phyloP scores from a whole-genome alignment of 1,284 basidiomycete genomes.

The Omphalotus olearius region DNA sequence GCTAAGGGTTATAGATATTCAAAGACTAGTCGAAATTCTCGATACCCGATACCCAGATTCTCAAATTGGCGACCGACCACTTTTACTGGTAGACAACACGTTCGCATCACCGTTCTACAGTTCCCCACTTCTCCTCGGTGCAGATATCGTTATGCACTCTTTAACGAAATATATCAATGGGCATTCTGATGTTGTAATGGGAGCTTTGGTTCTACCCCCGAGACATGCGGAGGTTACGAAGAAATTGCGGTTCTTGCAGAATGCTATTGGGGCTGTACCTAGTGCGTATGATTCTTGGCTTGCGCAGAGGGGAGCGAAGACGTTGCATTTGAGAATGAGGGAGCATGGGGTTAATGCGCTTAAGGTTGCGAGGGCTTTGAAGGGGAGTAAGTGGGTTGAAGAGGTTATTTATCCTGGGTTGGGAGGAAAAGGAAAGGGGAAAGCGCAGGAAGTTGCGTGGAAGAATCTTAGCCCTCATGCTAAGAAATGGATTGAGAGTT shows the following conservation, averaged over 20 bases:
- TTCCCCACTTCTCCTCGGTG: slow-evolving; percentile 83
- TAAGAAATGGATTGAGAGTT: slow-evolving; percentile 55
- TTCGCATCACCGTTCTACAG: slow-evolving; percentile 92
- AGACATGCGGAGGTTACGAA: slow-evolving; percentile 32
- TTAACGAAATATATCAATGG: slow-evolving; percentile 94
- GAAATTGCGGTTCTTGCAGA: slow-evolving; percentile 83
- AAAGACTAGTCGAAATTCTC: slow-evolving; percentile 44
- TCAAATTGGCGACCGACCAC: slow-evolving; percentile 40
- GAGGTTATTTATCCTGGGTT: slow-evolving; percentile 85
- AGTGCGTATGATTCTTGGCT: slow-evolving; percentile 91
- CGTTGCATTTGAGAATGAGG: slow-evolving; percentile 83
- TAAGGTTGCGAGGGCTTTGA: slow-evolving; percentile 65
- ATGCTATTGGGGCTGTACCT: slow-evolving; percentile 86
- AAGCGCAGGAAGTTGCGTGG: slow-evolving; percentile 47
- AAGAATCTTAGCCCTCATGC: slow-evolving; percentile 68
- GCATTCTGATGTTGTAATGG: slow-evolving; percentile 90
- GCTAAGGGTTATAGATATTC: slow-evolving; percentile 80
- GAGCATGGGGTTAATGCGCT: slow-evolving; percentile 86
- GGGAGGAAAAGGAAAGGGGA: slow-evolving; percentile 19
- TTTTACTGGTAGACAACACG: slow-evolving; percentile 90
- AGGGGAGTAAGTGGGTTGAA: slow-evolving; percentile 56
- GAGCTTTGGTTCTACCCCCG: slow-evolving; percentile 69
- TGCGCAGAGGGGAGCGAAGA: slow-evolving; percentile 89
- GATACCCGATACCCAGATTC: slow-evolving; percentile 50
- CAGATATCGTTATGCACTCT: slow-evolving; percentile 79